Base-by-base conservation (phyloP, 768 basidiomycete species). In the Psilocybe cyanescens region DNA sequence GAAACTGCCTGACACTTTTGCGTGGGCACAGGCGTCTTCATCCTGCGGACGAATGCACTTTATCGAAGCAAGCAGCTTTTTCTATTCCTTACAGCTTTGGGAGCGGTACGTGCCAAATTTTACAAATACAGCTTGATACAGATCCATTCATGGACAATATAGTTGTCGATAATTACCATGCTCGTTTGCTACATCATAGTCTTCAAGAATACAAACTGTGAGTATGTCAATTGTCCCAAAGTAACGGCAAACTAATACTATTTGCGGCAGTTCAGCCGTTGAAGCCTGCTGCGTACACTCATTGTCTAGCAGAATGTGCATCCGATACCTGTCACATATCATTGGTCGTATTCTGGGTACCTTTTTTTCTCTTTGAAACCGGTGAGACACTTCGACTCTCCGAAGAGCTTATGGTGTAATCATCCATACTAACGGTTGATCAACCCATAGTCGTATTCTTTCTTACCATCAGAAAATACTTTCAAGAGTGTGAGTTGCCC, bases 311-410 rank as follows among this genome's bases (percentile, higher is more conserved):
- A 6, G 60, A 35, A 47, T 69, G 68, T 46, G 3, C 39, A 4
- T 4, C 44, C 39, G 28, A n/a, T 3, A 35, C 57, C 37, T 65
- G 64, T 19, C 53, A 47, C 16, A 58, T 58, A 2, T 54, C 63
- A 3, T 35, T 69, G 8, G 58, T 69, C 12, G 55, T 51, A 1
- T 64, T 69, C 28, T 69, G 68, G 68, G 57, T 65, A 2, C 68
- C 68, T 1, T 67, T 65, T 50, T 24, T 63, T 24, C 24, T 65
- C 9, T 67, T 69, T 30, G 68, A 69, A 41, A 65, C 68, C 17
- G 31, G 45, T 61, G 35, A 30, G 51, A 24, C 24, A 24, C 24
- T 24, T 24, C 0, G 24, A 2, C 24, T 24, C 24, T 24, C 24
- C 24, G 24, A 24, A 2, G 24, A 24, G 2, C 24, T 24, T 24